Evolutionary conservation across 2,329 filamentous ascomycete genomes (phyloP), one percentile per base, ranked within the genome.

Genomic region (Tolypocladium paradoxum): DNA sequence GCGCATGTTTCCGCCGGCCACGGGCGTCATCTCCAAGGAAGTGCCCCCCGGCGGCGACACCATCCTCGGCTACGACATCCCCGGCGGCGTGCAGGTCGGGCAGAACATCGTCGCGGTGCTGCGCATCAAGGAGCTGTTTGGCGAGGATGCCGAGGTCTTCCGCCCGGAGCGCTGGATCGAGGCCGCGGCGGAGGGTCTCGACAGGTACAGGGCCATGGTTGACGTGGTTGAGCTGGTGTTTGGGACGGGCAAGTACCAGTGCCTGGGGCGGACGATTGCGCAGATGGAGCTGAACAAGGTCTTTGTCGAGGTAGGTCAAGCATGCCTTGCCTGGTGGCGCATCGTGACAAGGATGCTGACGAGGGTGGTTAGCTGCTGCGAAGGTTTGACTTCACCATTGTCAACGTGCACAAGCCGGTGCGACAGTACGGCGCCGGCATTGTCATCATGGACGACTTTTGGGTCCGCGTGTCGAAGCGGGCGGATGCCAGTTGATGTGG

Each of bases 301-400:
- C 4, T 61, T 72, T 37, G 69, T 73, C 31, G 73, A 77, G 65
- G 69, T 73, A 71, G 6, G 56, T 57, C 2, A n/a, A n/a, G n/a
- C n/a, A n/a, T n/a, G n/a, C n/a, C n/a, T n/a, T n/a, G n/a, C n/a
- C n/a, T n/a, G n/a, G n/a, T n/a, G n/a, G n/a, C n/a, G n/a, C n/a
- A n/a, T n/a, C n/a, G n/a, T n/a, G n/a, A n/a, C n/a, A n/a, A n/a
- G n/a, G n/a, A n/a, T n/a, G n/a, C 49, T 51, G 20, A 36, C 49
- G 18, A 14, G 22, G 8, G 7, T 7, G 22, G n/a, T 14, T 33
- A 60, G 58, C 52, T 60, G 14, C 31, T 59, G 33, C 50, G 57
- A 16, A 54, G 55, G 1, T 60, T 60, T 40, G 58, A 60, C 35
- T 57, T 60, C 22, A 40, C 54, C 24, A 51, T 56, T 35, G 48